A percentile compares a stretch with the other conserved stretches of the same genome.
phyloP scores from a whole-genome alignment of 495 filamentous ascomycete species.

The Xylaria longipes region DNA sequence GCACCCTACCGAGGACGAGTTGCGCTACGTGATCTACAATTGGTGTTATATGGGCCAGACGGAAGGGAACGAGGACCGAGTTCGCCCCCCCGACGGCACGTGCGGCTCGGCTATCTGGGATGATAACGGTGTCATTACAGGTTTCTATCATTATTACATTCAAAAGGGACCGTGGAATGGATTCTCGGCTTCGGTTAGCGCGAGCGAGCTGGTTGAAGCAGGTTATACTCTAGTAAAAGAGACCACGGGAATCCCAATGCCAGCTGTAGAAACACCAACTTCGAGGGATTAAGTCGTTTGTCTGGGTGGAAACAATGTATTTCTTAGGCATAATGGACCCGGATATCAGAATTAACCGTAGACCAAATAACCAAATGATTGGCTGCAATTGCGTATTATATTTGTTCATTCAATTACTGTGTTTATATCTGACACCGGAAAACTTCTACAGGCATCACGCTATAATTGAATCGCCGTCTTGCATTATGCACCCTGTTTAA shows the following conservation, averaged over 20 bases:
- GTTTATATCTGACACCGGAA: too few relatives aligned
- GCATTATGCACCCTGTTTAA: not conserved
- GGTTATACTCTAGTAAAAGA: slow-evolving; percentile 11
- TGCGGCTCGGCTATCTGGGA: slow-evolving; percentile 24
- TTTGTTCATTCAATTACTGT: too few relatives aligned
- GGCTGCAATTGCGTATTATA: too few relatives aligned
- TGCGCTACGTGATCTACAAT: slow-evolving; percentile 20
- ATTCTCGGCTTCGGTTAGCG: slow-evolving; percentile 24
- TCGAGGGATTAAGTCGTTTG: not conserved
- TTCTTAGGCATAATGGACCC: not conserved
- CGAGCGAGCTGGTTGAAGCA: slow-evolving; percentile 24
- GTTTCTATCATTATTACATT: slow-evolving; percentile 26
- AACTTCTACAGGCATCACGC: not conserved
- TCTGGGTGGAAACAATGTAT: not conserved
- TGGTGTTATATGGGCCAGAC: slow-evolving; percentile 21
- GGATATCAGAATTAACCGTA: too few relatives aligned
- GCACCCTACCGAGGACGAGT: not conserved
- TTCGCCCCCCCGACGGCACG: not conserved
- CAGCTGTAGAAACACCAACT: not conserved
- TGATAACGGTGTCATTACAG: slow-evolving; percentile 18
- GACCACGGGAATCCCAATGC: not conserved
- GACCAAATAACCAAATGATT: too few relatives aligned
- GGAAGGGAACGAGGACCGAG: not conserved
- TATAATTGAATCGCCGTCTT: not conserved
- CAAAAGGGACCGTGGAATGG: slow-evolving; percentile 12